phyloP scores from a whole-genome alignment of 2,329 filamentous ascomycete species.

The Stagonosporopsis tanaceti region DNA sequence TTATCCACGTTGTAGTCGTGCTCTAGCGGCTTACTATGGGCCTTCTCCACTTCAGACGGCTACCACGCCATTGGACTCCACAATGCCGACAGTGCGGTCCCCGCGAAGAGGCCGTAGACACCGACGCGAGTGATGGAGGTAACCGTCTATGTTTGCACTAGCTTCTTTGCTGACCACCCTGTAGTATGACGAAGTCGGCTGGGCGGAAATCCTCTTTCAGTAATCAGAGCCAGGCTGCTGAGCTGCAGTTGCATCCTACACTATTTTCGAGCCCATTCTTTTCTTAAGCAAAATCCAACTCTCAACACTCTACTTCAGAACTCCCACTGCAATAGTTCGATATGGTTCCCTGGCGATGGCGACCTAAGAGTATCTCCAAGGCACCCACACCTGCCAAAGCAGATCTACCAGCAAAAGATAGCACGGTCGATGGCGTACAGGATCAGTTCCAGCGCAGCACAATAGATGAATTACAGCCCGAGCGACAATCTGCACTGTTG shows the following conservation, averaged over 20 bases:
- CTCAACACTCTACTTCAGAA: neutral
- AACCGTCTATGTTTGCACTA: constrained; percentile 11
- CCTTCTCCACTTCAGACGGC: constrained; percentile 13
- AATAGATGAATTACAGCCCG: constrained; percentile 15
- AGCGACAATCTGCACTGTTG: constrained; percentile 58
- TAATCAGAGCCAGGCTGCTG: neutral
- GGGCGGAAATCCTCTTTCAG: constrained; percentile 7
- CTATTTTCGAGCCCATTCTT: neutral
- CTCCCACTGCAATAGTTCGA: neutral
- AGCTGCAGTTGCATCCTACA: constrained; percentile 2
- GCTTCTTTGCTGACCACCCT: constrained; percentile 1
- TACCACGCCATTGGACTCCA: constrained; percentile 34
- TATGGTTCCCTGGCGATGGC: constrained; percentile 26
- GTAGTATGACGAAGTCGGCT: constrained; percentile 15
- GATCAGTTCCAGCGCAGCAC: constrained; percentile 22
- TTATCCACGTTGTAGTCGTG: constrained; percentile 10
- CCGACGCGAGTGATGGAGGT: constrained; percentile 2
- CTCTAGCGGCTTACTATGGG: constrained; percentile 5
- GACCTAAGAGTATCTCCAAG: constrained; percentile 23
- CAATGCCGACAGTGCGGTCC: constrained; percentile 30
- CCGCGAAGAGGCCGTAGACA: constrained; percentile 22
- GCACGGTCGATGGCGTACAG: neutral
- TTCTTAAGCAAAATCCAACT: neutral
- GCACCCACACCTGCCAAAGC: constrained; percentile 7
- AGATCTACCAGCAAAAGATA: neutral